Percentiles rank a stretch among this genome's conserved stretches.
phyloP scores from a whole-genome alignment of 78 protist genomes.

The Tieghemostelium lacteum region DNA sequence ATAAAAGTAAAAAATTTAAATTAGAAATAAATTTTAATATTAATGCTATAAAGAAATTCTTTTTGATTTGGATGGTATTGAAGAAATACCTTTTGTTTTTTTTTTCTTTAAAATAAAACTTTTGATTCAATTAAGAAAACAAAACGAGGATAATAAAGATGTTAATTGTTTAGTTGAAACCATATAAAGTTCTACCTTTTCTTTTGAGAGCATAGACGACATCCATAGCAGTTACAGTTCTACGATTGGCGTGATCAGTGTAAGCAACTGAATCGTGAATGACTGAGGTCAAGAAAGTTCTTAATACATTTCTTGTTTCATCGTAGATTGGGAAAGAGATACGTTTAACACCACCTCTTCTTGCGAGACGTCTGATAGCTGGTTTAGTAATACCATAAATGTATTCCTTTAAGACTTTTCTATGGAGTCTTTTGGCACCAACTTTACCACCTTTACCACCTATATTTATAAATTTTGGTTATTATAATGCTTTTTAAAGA shows the following conservation, averaged over 20 bases:
- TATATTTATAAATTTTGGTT: too few species aligned
- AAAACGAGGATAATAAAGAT: too few species aligned
- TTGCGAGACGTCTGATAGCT: constrained; percentile 97
- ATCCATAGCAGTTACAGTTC: constrained; percentile 98
- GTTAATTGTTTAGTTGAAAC: too few species aligned
- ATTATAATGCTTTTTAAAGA: too few species aligned
- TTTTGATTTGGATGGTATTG: too few species aligned
- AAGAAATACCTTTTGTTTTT: too few species aligned
- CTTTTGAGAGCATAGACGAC: constrained; percentile 97
- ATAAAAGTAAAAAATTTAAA: too few species aligned
- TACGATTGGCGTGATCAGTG: constrained; percentile 97
- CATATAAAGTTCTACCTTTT: constrained; percentile 98
- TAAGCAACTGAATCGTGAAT: constrained; percentile 96
- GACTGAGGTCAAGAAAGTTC: constrained; percentile 75
- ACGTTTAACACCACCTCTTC: constrained; percentile 98
- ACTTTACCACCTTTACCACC: constrained; percentile 98
- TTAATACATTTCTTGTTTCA: constrained; percentile 95
- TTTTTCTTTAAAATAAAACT: too few species aligned
- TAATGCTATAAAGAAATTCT: too few species aligned
- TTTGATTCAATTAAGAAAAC: too few species aligned
- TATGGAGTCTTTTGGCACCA: constrained; percentile 96
- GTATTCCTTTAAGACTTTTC: constrained; percentile 94
- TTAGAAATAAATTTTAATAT: too few species aligned
- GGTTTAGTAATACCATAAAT: constrained; percentile 98
- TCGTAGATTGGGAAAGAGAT: constrained; percentile 97